phyloP scores from a whole-genome alignment of 1,139 yeast species.

The Diutina pseudorugosa region DNA sequence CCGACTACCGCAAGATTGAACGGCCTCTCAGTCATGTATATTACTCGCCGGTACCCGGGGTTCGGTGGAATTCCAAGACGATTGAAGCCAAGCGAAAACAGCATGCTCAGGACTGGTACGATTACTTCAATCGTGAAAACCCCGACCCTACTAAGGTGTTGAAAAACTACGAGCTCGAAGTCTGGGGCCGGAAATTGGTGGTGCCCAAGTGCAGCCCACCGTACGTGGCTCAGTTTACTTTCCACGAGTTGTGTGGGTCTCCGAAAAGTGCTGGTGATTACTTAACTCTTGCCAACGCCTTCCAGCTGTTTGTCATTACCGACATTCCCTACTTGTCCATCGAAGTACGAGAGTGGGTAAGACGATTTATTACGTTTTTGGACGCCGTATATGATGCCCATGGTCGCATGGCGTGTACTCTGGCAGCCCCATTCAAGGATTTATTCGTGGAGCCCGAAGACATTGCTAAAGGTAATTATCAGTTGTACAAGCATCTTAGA shows the following conservation, averaged over 20 bases:
- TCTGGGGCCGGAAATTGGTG: constrained; percentile 79
- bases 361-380: constrained; percentile 84
- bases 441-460: constrained; percentile 80
- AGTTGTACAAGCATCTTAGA: constrained; percentile 26
- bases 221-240: constrained; percentile 80
- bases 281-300: constrained; percentile 66
- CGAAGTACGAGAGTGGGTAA: constrained; percentile 67
- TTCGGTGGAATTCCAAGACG: constrained; percentile 41
- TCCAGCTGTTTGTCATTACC: constrained; percentile 69
- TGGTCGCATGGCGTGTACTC: constrained; percentile 78
- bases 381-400: constrained; percentile 93
- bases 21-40: constrained; percentile 76
- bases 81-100: constrained; percentile 35
- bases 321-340: constrained; percentile 82
- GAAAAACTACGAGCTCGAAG: constrained; percentile 31
- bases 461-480: constrained; percentile 38
- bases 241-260: constrained; percentile 71
- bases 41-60: constrained; percentile 58
- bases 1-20: constrained; percentile 84
- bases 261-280: constrained; percentile 96
- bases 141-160: constrained; percentile 10
- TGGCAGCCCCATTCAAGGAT: constrained; percentile 74
- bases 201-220: constrained; percentile 74
- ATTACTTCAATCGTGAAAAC: constrained; percentile 53
- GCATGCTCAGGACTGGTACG: constrained; percentile 74